Base-by-base conservation (phyloP, 768 basidiomycete genomes). In the Auricularia sp. region DNA sequence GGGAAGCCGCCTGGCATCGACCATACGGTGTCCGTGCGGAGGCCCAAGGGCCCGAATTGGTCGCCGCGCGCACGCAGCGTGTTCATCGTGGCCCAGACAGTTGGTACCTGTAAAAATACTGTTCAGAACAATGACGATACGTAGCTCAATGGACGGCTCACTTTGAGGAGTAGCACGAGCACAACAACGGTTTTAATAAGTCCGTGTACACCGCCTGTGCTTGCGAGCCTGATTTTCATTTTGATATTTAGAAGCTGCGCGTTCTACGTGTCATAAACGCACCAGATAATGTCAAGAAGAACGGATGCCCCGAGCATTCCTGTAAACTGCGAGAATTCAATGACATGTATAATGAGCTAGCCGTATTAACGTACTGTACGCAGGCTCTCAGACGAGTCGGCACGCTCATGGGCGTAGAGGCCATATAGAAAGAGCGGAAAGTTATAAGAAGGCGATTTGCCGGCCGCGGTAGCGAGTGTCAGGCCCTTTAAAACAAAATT, bases 381-480 rank as follows among this genome's bases (percentile, higher is more conserved):
- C 69, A 90, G 73, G 3, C 89, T 86, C 67, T 86, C 84, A 4
- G 79, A 69, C 0, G 83, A 83, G 61, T 91, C 90, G 8, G 77
- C 75, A 64, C 80, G 83, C 70, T 93, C 91, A 70, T 89, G 86
- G 0, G 81, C 85, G 73, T 90, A 86, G 1, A 78, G 75, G 0
- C 92, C 92, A 67, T 92, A 92, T 33, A 94, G 79, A 68, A 91
- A 88, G 63, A 94, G 79, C n/a, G 92, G 85, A 24, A 94, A 78
- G 71, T 94, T 94, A 74, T 94, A 94, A 1, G 79, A 71, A 1
- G 90, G 88, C 0, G 83, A 75, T 0, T 77, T 68, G 71, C 85
- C 88, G 3, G 86, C 78, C 16, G 66, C 62, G 56, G 83, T 76
- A 58, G 80, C 61, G 67, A 89, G 86, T 14, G 89, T 85, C 34